Evolutionary conservation across 2,329 filamentous ascomycete species (phyloP).

Genomic region (Microsporum ferrugineum): DNA sequence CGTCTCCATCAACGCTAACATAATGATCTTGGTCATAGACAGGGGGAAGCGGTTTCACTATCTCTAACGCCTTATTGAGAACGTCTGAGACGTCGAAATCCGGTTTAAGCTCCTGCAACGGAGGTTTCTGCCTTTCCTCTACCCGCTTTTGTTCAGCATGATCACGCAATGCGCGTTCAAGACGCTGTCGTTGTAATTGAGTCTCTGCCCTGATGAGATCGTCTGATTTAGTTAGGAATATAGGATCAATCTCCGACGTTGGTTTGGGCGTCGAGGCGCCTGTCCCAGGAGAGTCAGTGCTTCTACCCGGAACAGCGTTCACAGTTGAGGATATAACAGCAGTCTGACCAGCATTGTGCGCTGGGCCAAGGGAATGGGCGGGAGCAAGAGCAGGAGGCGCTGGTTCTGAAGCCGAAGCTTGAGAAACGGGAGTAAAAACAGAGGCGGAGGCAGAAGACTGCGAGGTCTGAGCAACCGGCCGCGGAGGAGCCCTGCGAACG

Average conservation of each 20-base stretch:
- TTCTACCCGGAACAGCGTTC: neutral
- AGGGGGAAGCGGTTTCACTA: constrained; percentile 58
- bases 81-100: constrained; percentile 64
- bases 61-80: constrained; percentile 55
- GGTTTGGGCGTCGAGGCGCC: constrained; percentile 31
- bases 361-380: neutral
- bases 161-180: constrained; percentile 67
- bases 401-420: constrained; percentile 2
- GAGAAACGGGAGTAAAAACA: neutral
- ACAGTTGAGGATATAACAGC: constrained; percentile 16
- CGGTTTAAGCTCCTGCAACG: constrained; percentile 42
- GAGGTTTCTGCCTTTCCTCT: constrained; percentile 39
- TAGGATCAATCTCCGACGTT: constrained; percentile 63
- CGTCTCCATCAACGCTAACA: constrained; percentile 35
- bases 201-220: constrained; percentile 72
- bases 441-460: constrained; percentile 19
- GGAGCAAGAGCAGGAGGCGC: neutral
- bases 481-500: constrained; percentile 31
- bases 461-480: constrained; percentile 23
- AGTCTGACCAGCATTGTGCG: constrained; percentile 1
- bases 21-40: constrained; percentile 7
- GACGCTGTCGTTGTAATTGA: constrained; percentile 63
- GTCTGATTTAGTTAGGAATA: constrained; percentile 76
- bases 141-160: constrained; percentile 57
- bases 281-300: constrained; percentile 16